Base-by-base conservation (phyloP, 768 basidiomycete genomes). In the Leucogyrophana mollusca region DNA sequence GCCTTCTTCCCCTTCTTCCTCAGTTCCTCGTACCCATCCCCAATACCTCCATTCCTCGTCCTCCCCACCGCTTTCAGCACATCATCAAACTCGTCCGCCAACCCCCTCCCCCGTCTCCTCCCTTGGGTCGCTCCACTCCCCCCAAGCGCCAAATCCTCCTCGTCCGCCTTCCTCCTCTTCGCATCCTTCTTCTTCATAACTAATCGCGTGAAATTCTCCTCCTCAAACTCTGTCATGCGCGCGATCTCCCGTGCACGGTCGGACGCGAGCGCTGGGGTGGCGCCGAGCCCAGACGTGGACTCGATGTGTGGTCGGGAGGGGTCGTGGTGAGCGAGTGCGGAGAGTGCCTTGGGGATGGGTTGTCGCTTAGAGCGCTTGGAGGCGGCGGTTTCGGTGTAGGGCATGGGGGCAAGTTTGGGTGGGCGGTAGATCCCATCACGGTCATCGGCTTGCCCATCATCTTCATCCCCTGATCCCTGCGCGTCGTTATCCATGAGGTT, bases 121-220 rank as follows among this genome's bases (percentile, higher is more conserved):
- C 78, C 72, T 44, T 76, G 71, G 20, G 73, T 72, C n/a, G 73
- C 72, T 0, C 73, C 70, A 17, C 76, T 79, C 10, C 87, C 89
- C 43, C 95, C 95, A 10, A 97, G 71, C 14, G 91, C 91, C 50
- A 97, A 68, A 52, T 91, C 88, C 52, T 80, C 90, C 64, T 97
- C 95, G 58, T 97, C 94, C 49, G 80, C 74, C 43, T 63, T 68
- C 16, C 94, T 76, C 36, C 83, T 73, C 55, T 74, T 79, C 13
- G 79, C 77, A 36, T 95, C 93, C 58, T 82, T 84, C 75, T 97
- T 97, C 62, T 85, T 89, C 80, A 94, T 85, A 49, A 94, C 75
- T 43, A 97, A 58, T 36, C 95, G 84, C 30, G 88, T 90, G 69
- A 97, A 91, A 65, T 95, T 94, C 37, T 91, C 91, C 62, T 95